phyloP scores from a whole-genome alignment of 2,329 filamentous ascomycete species.

The Verticillium klebahnii region DNA sequence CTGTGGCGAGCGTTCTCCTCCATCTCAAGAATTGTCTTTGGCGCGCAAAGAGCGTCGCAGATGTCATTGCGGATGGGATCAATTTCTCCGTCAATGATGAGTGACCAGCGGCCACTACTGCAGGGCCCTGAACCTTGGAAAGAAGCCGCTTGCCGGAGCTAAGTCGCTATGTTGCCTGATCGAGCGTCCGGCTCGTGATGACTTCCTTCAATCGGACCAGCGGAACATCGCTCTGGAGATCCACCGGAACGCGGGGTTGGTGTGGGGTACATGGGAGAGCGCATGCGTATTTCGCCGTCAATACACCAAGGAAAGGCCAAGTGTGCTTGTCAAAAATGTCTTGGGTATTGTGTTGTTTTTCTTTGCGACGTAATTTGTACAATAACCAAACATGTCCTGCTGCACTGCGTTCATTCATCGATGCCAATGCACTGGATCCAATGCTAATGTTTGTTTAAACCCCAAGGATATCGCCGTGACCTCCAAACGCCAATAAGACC shows the following conservation, averaged over 20 bases:
- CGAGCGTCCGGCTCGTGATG: slow-evolving; percentile 1
- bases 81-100: slow-evolving; percentile 2
- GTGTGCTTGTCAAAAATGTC: too few species aligned
- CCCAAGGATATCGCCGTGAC: not conserved
- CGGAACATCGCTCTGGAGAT: not conserved
- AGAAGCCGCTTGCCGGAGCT: not conserved
- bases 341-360: not conserved
- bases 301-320: too few species aligned
- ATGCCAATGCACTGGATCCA: not conserved
- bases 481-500: not conserved
- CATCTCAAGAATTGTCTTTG: not conserved
- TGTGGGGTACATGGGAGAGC: not conserved
- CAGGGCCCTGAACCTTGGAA: not conserved
- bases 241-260: slow-evolving; percentile 2
- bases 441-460: not conserved
- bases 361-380: not conserved
- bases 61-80: not conserved
- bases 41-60: not conserved
- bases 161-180: not conserved
- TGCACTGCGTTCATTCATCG: not conserved
- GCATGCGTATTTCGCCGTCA: not conserved
- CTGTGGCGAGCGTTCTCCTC: not conserved
- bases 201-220: slow-evolving; percentile 5
- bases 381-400: not conserved
- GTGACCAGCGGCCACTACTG: not conserved